Evolutionary conservation across 164 flowering plant genomes (phyloP).

Genomic region (Umbilicus rupestris): DNA sequence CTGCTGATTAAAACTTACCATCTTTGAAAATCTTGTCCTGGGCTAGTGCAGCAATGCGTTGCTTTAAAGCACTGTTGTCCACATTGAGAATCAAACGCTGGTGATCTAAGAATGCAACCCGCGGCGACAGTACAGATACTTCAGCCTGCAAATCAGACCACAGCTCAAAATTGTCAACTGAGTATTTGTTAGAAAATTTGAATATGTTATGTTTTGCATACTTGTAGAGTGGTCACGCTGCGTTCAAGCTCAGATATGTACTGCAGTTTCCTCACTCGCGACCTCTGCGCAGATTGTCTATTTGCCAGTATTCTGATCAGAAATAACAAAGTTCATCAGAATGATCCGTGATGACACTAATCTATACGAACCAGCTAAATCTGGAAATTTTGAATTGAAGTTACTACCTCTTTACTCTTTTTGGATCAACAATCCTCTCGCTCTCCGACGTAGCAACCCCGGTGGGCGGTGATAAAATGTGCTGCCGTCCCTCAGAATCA

Average conservation of each 20-base stretch:
- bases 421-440: slow-evolving; percentile 49
- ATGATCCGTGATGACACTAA: background rate
- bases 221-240: slow-evolving; percentile 64
- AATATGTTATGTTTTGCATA: slow-evolving; percentile 13
- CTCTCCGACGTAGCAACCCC: slow-evolving; percentile 9
- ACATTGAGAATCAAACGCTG: slow-evolving; percentile 71
- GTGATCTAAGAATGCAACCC: slow-evolving; percentile 80
- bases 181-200: background rate
- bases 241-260: slow-evolving; percentile 82
- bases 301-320: slow-evolving; percentile 59
- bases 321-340: background rate
- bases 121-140: slow-evolving; percentile 70
- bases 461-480: slow-evolving; percentile 20
- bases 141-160: slow-evolving; percentile 40
- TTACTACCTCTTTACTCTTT: slow-evolving; percentile 82
- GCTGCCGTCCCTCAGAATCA: slow-evolving; percentile 46
- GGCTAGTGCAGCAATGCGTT: slow-evolving; percentile 76
- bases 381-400: background rate
- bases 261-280: slow-evolving; percentile 75
- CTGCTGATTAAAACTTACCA: slow-evolving; percentile 26
- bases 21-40: slow-evolving; percentile 89
- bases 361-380: background rate
- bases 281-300: slow-evolving; percentile 75
- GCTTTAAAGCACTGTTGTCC: slow-evolving; percentile 82
- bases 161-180: background rate